Conservation (phyloP, 2,329 filamentous ascomycete species). For the Xylaria sp. region DNA sequence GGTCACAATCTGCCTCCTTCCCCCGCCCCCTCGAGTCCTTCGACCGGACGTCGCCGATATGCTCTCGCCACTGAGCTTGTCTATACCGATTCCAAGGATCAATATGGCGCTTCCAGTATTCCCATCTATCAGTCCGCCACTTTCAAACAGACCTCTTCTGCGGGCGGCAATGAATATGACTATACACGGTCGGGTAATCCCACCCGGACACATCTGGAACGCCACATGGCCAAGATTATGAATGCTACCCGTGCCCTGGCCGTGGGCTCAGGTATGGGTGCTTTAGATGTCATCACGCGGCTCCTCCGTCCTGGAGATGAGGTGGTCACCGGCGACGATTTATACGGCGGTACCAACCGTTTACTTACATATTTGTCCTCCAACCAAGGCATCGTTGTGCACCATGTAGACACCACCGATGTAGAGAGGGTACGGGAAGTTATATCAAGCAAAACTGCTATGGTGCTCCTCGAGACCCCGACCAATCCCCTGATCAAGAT, state of each 20-base stretch:
- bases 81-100: slow-evolving; percentile 93
- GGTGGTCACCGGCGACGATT: slow-evolving; percentile 94
- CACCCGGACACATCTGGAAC: slow-evolving; percentile 92
- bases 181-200: slow-evolving; percentile 98
- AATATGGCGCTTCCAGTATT: slow-evolving; percentile 95
- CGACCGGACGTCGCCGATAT: slow-evolving; percentile 81
- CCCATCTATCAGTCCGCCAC: slow-evolving; percentile 99
- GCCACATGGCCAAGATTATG: slow-evolving; percentile 99
- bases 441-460: slow-evolving; percentile 81
- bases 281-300: slow-evolving; percentile 92
- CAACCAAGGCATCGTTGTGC: slow-evolving; percentile 89
- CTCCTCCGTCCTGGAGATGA: slow-evolving; percentile 91
- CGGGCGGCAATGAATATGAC: slow-evolving; percentile 89
- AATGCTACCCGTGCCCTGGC: slow-evolving; percentile 88
- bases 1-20: slow-evolving; percentile 88
- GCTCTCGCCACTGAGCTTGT: slow-evolving; percentile 95
- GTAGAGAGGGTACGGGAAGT: slow-evolving; percentile 71
- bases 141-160: slow-evolving; percentile 89
- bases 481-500: slow-evolving; percentile 99
- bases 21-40: slow-evolving; percentile 88
- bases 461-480: slow-evolving; percentile 95
- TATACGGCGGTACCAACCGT: slow-evolving; percentile 95
- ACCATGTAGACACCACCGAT: slow-evolving; percentile 93
- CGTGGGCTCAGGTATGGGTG: slow-evolving; percentile 96
- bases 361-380: slow-evolving; percentile 89